Percentiles rank a stretch among this genome's conserved stretches.
Evolutionary conservation across 345 rosid genomes (phyloP).

Genomic region (Pistacia integerrima): DNA sequence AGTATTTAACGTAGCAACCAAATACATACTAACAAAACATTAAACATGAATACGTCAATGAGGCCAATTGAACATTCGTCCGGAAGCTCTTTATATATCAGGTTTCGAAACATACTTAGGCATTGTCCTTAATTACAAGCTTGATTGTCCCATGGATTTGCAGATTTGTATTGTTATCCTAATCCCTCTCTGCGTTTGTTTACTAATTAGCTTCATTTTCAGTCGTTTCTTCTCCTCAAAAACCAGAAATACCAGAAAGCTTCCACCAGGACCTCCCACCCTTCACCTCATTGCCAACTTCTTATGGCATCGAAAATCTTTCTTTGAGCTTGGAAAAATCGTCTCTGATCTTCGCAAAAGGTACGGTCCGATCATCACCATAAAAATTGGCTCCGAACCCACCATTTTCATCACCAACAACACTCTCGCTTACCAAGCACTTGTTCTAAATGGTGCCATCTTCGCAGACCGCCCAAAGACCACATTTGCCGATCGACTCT

Average conservation of each 20-base stretch:
- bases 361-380: slow-evolving; percentile 3
- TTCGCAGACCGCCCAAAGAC: slow-evolving; percentile 18
- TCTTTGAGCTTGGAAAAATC: not conserved
- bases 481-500: not conserved
- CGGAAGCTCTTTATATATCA: too few relatives aligned
- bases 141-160: too few relatives aligned
- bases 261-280: slow-evolving; percentile 8
- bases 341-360: not conserved
- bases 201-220: not conserved
- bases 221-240: not conserved
- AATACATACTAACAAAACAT: too few relatives aligned
- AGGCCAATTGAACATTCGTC: too few relatives aligned
- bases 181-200: too few relatives aligned
- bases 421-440: slow-evolving; percentile 20
- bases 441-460: slow-evolving; percentile 10
- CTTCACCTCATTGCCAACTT: not conserved
- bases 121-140: too few relatives aligned
- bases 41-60: too few relatives aligned
- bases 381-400: slow-evolving; percentile 14
- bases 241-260: not conserved
- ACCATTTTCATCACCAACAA: slow-evolving; percentile 12
- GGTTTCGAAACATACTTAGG: too few relatives aligned
- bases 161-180: too few relatives aligned
- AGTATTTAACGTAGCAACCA: too few relatives aligned
- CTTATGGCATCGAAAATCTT: not conserved